These are phyloP conservation scores for Cerioporus squamosus DNA, from an alignment of 1,284 basidiomycete genomes.

Conservation along the genomic window DNA sequence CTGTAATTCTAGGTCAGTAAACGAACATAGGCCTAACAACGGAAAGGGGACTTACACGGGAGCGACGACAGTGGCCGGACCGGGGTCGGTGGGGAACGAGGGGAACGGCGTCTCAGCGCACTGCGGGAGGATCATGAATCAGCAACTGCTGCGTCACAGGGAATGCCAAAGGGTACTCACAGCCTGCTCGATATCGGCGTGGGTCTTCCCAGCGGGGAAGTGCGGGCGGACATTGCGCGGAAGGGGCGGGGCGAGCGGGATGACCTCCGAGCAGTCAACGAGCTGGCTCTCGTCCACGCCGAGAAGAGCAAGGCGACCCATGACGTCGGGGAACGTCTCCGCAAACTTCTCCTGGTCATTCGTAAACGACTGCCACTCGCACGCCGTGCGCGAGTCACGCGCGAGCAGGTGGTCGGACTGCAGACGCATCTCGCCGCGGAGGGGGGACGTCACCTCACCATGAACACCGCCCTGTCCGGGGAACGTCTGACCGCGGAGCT, in stretches of 20 bases:
- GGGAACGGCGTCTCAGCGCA: slow-evolving; percentile 4
- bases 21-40: no score
- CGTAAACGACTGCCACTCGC: background rate
- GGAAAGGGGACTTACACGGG: background rate
- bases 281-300: slow-evolving; percentile 27
- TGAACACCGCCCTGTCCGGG: slow-evolving; percentile 35
- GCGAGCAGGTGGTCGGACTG: slow-evolving; percentile 39
- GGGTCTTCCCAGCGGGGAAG: slow-evolving; percentile 1
- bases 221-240: background rate
- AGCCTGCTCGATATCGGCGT: slow-evolving; percentile 19
- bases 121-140: no score
- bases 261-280: slow-evolving; percentile 26
- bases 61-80: background rate
- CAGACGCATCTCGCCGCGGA: slow-evolving; percentile 43
- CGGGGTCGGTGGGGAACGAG: slow-evolving; percentile 1
- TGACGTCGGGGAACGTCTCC: background rate
- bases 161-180: background rate
- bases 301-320: slow-evolving; percentile 18
- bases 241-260: slow-evolving; percentile 14
- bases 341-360: background rate
- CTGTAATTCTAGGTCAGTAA: background rate
- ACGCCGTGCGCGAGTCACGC: background rate
- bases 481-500: slow-evolving; percentile 37
- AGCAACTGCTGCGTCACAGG: no score
- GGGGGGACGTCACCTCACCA: slow-evolving; percentile 40